phyloP scores from a whole-genome alignment of 352 stramenopile species.

The Blastocystis sp. region DNA sequence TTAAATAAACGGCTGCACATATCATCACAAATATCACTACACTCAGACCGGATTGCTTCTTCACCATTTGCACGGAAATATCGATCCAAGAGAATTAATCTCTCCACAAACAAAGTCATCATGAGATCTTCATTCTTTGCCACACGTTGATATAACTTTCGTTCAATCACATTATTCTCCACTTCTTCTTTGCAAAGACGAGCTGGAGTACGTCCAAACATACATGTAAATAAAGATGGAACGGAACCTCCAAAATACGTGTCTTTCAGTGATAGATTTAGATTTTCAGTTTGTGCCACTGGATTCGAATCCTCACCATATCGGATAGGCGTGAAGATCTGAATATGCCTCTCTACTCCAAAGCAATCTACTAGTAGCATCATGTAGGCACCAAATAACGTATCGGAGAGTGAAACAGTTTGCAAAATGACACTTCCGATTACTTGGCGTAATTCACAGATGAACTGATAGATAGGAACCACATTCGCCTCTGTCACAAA shows the following conservation, averaged over 20 bases:
- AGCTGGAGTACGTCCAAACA: neutral
- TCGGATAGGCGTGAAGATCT: neutral
- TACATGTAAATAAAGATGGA: conserved; percentile 20
- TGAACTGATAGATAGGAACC: neutral
- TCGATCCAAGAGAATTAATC: conserved; percentile 4
- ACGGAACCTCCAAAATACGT: conserved; percentile 10
- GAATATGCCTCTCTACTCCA: neutral
- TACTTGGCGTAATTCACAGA: neutral
- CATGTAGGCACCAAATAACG: neutral
- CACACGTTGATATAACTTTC: neutral
- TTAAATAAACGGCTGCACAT: neutral
- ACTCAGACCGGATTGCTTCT: neutral
- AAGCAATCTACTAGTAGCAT: neutral
- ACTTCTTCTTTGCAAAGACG: neutral
- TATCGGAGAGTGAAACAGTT: neutral
- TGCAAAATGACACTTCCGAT: neutral
- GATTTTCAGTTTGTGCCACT: neutral
- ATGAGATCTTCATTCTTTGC: neutral
- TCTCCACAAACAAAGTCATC: neutral
- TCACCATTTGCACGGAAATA: neutral
- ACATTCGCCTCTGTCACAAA: conserved; percentile 1
- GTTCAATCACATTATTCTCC: neutral
- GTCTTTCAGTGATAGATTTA: conserved; percentile 18
- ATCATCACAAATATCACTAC: neutral
- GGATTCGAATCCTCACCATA: neutral